Percentiles rank a stretch among this genome's conserved stretches.
These are phyloP conservation scores for Bisporella sp. DNA, from an alignment of 2,329 filamentous ascomycete genomes.

Conservation along the genomic window DNA sequence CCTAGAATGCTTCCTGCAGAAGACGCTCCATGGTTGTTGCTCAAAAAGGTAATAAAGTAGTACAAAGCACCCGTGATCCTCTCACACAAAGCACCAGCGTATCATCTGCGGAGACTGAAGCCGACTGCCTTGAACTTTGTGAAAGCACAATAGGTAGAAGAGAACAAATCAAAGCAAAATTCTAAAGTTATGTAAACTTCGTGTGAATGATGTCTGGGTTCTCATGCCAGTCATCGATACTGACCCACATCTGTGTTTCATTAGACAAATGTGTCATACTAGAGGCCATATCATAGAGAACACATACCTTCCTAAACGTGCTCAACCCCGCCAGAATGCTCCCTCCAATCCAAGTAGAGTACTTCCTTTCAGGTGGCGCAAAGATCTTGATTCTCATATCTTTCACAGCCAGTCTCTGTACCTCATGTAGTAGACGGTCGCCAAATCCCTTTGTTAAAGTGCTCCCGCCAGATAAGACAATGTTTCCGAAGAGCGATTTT, in stretches of 20 bases:
- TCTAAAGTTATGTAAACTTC: slow-evolving; percentile 67
- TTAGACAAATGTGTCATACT: too few species aligned
- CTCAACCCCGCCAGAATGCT: slow-evolving; percentile 95
- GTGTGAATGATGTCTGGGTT: slow-evolving; percentile 98
- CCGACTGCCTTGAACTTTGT: too few species aligned
- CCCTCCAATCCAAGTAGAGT: slow-evolving; percentile 98
- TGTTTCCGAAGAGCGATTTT: slow-evolving; percentile 91
- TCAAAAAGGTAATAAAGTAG: too few species aligned
- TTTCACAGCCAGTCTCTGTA: slow-evolving; percentile 90
- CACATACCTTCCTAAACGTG: slow-evolving; percentile 89
- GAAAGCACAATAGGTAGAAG: too few species aligned
- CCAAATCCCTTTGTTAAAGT: slow-evolving; percentile 97
- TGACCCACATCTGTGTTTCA: slow-evolving; percentile 86
- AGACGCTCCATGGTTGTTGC: too few species aligned
- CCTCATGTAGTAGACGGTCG: slow-evolving; percentile 83
- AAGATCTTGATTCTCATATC: slow-evolving; percentile 99
- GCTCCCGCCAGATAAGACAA: slow-evolving; percentile 91
- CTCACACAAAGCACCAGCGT: too few species aligned
- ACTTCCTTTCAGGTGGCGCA: slow-evolving; percentile 93
- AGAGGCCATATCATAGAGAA: not conserved
- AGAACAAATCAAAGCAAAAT: too few species aligned
- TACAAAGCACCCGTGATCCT: too few species aligned
- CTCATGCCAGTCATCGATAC: slow-evolving; percentile 99
- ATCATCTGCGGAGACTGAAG: too few species aligned
- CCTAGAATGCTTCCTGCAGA: too few species aligned